These are phyloP conservation scores for Ganoderma sp. DNA, from an alignment of 1,284 basidiomycete species.

Conservation along the genomic window DNA sequence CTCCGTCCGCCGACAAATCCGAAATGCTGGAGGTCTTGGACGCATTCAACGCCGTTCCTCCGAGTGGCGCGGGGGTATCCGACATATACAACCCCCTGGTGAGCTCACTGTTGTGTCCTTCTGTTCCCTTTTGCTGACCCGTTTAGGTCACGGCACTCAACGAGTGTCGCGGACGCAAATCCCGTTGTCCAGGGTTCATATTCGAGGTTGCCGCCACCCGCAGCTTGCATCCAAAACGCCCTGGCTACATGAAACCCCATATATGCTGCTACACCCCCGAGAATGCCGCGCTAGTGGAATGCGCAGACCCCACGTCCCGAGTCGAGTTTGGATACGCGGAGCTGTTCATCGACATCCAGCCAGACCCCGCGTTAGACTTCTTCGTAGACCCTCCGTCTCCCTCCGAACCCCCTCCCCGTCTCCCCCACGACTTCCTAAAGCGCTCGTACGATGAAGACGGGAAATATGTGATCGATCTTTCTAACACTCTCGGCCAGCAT, in stretches of 20 bases:
- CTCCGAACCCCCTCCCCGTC: not conserved
- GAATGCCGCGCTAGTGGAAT: not conserved
- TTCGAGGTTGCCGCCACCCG: not conserved
- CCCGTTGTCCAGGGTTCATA: not conserved
- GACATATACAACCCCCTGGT: constrained; percentile 32
- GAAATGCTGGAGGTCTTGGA: not conserved
- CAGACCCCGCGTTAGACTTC: not conserved
- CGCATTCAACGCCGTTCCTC: constrained; percentile 16
- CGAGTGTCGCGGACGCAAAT: not conserved
- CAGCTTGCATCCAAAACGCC: not conserved
- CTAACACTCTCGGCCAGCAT: constrained; percentile 11
- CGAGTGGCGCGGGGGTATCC: constrained; percentile 32
- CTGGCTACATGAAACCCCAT: not conserved
- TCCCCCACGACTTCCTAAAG: not conserved
- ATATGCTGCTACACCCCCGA: not conserved
- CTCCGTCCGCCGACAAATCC: not conserved
- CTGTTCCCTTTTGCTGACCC: constrained; percentile 8
- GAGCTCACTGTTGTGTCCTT: constrained; percentile 33
- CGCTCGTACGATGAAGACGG: not conserved
- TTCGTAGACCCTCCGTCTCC: not conserved
- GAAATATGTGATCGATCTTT: not conserved
- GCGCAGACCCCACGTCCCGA: not conserved
- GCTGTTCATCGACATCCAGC: not conserved
- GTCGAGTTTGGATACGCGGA: not conserved
- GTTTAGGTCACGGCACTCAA: not conserved